phyloP scores from a whole-genome alignment of 1,284 basidiomycete genomes.

The Grifola frondosa region DNA sequence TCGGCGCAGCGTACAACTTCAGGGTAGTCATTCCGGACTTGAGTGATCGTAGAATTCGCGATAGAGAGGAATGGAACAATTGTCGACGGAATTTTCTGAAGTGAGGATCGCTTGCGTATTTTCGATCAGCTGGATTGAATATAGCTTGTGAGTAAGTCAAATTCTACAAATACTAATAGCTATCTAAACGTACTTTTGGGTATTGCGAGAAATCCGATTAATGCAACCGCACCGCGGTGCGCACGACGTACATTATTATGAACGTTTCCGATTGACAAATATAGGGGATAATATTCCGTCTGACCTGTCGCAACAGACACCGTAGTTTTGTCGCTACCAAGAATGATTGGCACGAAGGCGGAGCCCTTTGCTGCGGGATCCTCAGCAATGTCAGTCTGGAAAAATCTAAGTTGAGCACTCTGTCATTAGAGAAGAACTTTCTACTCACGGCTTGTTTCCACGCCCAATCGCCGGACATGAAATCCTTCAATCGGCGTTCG shows the following conservation, averaged over 20 bases:
- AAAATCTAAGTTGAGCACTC: no score
- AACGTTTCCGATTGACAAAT: constrained; percentile 19
- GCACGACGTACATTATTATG: constrained; percentile 16
- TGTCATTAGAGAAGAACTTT: no score
- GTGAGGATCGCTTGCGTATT: neutral
- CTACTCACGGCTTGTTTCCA: constrained; percentile 22
- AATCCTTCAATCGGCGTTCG: no score
- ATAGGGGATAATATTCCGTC: constrained; percentile 22
- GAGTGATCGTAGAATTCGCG: constrained; percentile 14
- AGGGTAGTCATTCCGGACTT: constrained; percentile 21
- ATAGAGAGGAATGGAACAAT: constrained; percentile 21
- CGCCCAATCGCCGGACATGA: constrained; percentile 23
- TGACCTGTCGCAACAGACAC: constrained; percentile 22
- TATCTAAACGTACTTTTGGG: constrained; percentile 12
- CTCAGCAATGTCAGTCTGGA: constrained; percentile 9
- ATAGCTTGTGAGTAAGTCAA: no score
- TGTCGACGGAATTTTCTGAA: constrained; percentile 13
- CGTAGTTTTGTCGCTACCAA: constrained; percentile 24
- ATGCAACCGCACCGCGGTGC: constrained; percentile 14
- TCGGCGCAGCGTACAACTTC: constrained; percentile 23
- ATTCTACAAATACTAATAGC: no score
- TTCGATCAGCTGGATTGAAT: neutral
- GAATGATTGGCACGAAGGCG: constrained; percentile 15
- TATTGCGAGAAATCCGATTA: constrained; percentile 20
- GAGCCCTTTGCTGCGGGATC: constrained; percentile 10